Evolutionary conservation across 176 grass and related monocot genomes (phyloP).

Genomic region (Aechmea fasciata): DNA sequence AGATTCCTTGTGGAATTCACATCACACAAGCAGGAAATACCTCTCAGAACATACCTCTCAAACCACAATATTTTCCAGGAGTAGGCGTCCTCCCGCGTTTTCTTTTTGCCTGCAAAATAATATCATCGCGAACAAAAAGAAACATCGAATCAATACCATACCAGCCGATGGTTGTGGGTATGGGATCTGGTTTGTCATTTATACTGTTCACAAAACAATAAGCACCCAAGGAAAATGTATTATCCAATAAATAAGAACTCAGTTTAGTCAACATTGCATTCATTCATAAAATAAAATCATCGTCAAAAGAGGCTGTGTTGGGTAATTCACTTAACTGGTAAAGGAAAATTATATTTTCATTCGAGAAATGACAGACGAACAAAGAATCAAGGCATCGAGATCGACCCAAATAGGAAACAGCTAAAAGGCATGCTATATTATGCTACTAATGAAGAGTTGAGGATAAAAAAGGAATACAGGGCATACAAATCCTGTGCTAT

Average conservation of each 20-base stretch:
- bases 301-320: not conserved
- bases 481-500: conserved; percentile 21
- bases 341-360: not conserved
- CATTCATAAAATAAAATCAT: not conserved
- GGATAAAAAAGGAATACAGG: conserved; percentile 18
- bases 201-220: too few relatives aligned
- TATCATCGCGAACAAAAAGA: too few relatives aligned
- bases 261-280: too few relatives aligned
- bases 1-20: not conserved
- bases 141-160: too few relatives aligned
- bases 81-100: conserved; percentile 85
- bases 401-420: not conserved
- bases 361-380: not conserved
- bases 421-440: conserved; percentile 19
- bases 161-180: too few relatives aligned
- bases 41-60: conserved; percentile 2
- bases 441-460: conserved; percentile 27
- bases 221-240: too few relatives aligned
- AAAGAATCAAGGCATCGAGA: conserved; percentile 6
- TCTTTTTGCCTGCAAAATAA: conserved; percentile 65
- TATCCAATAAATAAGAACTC: too few relatives aligned
- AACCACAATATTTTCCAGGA: conserved; percentile 73
- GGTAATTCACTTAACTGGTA: not conserved
- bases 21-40: not conserved
- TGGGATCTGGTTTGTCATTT: too few relatives aligned